These are phyloP conservation scores for Neopestalotiopsis sp. DNA, from an alignment of 2,329 filamentous ascomycete genomes.

Conservation along the genomic window DNA sequence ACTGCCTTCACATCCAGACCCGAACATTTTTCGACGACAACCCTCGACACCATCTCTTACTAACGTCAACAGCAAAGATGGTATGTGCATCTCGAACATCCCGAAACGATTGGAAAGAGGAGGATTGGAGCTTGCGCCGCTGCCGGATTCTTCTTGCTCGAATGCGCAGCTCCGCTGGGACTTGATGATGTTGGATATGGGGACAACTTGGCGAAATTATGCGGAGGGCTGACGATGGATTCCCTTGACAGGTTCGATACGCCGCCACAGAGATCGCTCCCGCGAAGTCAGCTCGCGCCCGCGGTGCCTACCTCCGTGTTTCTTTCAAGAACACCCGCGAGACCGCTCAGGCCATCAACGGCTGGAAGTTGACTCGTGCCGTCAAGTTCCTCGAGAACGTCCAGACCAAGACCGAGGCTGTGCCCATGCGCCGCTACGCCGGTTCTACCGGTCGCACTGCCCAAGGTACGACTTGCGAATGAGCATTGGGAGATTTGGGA, in stretches of 20 bases:
- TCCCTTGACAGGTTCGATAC: slow-evolving; percentile 81
- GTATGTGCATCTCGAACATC: slow-evolving; percentile 45
- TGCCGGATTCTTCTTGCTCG: neutral
- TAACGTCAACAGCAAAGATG: slow-evolving; percentile 61
- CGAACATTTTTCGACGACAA: slow-evolving; percentile 52
- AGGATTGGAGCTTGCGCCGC: slow-evolving; percentile 9
- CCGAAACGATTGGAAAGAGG: slow-evolving; percentile 14
- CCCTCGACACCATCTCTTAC: slow-evolving; percentile 60
- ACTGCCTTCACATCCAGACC: slow-evolving; percentile 43
- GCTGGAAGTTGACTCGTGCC: slow-evolving; percentile 96
- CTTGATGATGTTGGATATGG: neutral
- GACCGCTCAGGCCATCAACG: slow-evolving; percentile 99
- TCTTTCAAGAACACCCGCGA: slow-evolving; percentile 99
- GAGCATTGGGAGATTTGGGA: no score
- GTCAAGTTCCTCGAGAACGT: slow-evolving; percentile 98
- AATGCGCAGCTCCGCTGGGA: slow-evolving; percentile 4
- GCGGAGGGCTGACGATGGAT: slow-evolving; percentile 27
- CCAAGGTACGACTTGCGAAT: slow-evolving; percentile 78
- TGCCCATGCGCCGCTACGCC: slow-evolving; percentile 97
- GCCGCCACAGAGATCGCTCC: slow-evolving; percentile 85
- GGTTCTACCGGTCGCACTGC: slow-evolving; percentile 94
- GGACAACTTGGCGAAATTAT: neutral
- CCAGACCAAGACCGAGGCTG: slow-evolving; percentile 93
- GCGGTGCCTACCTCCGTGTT: slow-evolving; percentile 98
- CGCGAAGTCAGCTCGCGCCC: slow-evolving; percentile 94